Conservation (phyloP, 352 stramenopile genomes). For the Pythium dissimile region DNA sequence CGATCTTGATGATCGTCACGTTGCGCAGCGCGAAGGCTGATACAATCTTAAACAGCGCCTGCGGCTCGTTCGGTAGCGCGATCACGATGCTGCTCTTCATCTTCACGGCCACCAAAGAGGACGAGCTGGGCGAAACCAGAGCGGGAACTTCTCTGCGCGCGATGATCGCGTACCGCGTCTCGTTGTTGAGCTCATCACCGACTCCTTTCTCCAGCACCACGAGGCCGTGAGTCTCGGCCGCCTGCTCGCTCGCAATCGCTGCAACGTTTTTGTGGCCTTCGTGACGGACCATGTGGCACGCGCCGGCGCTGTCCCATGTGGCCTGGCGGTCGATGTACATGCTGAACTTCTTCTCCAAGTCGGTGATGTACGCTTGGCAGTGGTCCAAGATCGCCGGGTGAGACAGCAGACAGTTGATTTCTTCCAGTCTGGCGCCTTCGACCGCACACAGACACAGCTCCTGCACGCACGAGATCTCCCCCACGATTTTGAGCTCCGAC, state of each 20-base stretch:
- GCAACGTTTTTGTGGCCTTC: conserved; percentile 42
- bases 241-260: conserved; percentile 65
- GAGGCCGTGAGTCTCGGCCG: conserved; percentile 47
- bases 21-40: conserved; percentile 75
- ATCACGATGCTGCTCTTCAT: conserved; percentile 72
- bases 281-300: conserved; percentile 63
- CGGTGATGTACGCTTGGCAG: conserved; percentile 61
- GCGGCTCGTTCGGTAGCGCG: conserved; percentile 62
- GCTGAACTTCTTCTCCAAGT: conserved; percentile 49
- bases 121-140: conserved; percentile 15
- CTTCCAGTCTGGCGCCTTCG: conserved; percentile 31
- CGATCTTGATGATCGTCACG: conserved; percentile 80
- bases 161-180: conserved; percentile 74
- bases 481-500: conserved; percentile 66
- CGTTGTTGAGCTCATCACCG: conserved; percentile 63
- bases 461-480: conserved; percentile 63
- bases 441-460: conserved; percentile 61
- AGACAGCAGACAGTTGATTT: conserved; percentile 54
- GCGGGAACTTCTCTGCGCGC: conserved; percentile 41
- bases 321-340: conserved; percentile 59
- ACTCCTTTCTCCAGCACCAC: conserved; percentile 53
- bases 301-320: conserved; percentile 61
- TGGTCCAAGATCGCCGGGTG: conserved; percentile 65
- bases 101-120: conserved; percentile 15
- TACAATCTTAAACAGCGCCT: conserved; percentile 75